Conservation (phyloP, 176 grass and related monocot genomes). For the Avena atlantica region DNA sequence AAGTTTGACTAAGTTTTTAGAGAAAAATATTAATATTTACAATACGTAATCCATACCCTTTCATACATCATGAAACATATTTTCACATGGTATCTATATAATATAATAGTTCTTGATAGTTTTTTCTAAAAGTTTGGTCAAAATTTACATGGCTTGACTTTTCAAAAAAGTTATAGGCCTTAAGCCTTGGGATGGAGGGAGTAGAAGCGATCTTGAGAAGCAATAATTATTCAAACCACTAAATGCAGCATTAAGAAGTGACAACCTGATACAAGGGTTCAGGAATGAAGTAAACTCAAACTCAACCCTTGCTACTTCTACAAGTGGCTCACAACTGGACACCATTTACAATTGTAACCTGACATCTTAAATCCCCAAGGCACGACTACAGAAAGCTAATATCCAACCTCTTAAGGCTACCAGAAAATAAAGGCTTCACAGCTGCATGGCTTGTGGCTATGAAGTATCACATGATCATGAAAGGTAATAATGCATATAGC, state of each 20-base stretch:
- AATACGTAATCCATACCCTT: too few relatives aligned
- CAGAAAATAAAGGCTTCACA: neutral
- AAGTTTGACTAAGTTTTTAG: too few relatives aligned
- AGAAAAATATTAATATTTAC: too few relatives aligned
- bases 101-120: too few relatives aligned
- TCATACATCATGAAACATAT: too few relatives aligned
- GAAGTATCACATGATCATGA: neutral
- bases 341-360: conserved; percentile 11
- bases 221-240: conserved; percentile 10
- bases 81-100: too few relatives aligned
- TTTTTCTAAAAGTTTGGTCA: too few relatives aligned
- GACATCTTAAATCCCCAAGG: neutral
- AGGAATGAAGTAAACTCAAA: conserved; percentile 2
- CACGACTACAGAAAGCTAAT: neutral
- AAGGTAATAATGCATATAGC: neutral
- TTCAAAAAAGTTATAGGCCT: too few relatives aligned
- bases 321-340: neutral
- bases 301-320: conserved; percentile 1
- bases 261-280: neutral
- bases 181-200: too few relatives aligned
- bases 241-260: conserved; percentile 27
- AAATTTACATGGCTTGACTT: too few relatives aligned
- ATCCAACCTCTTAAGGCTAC: neutral
- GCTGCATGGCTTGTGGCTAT: neutral
- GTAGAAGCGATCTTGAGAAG: conserved; percentile 3